phyloP scores from a whole-genome alignment of 179 eudicot species.

The Patellifolia procumbens region DNA sequence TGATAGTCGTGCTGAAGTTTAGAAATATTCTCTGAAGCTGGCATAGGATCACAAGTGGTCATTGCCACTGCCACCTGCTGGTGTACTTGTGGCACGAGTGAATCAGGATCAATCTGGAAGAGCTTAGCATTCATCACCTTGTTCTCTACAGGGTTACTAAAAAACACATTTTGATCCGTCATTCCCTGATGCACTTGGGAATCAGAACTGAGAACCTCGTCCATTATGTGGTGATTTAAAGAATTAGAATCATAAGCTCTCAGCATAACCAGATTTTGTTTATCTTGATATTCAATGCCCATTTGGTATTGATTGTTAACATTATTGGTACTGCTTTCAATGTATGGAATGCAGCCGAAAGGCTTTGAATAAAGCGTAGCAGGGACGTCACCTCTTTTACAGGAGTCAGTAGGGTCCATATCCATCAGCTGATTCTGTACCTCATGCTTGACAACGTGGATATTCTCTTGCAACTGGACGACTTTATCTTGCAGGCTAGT shows the following conservation, averaged over 20 bases:
- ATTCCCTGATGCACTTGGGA: conserved; percentile 28
- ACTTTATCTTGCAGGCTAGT: conserved; percentile 40
- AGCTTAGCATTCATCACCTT: conserved; percentile 24
- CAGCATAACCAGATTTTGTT: conserved; percentile 9
- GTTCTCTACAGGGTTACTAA: conserved; percentile 17
- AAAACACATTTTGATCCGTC: conserved; percentile 24
- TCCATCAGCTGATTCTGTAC: conserved; percentile 40
- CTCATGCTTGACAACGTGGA: conserved; percentile 26
- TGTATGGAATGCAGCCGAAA: conserved; percentile 29
- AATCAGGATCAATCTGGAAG: conserved; percentile 17
- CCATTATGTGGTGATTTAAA: conserved; percentile 23
- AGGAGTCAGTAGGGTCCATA: conserved; percentile 35
- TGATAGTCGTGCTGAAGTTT: conserved; percentile 24
- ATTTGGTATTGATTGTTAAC: conserved; percentile 19
- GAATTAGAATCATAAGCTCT: conserved; percentile 25
- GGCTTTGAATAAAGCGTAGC: conserved; percentile 35
- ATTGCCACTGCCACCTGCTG: conserved; percentile 12
- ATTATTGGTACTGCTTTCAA: conserved; percentile 27
- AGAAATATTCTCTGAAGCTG: conserved; percentile 16
- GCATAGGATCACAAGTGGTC: conserved; percentile 19
- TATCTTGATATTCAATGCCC: conserved; percentile 23
- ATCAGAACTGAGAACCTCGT: conserved; percentile 22
- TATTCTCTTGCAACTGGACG: conserved; percentile 36
- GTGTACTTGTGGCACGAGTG: conserved; percentile 13
- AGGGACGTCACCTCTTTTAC: conserved; percentile 33